Base-by-base conservation (phyloP, 1,284 basidiomycete species). In the Sporisorium reilianum region DNA sequence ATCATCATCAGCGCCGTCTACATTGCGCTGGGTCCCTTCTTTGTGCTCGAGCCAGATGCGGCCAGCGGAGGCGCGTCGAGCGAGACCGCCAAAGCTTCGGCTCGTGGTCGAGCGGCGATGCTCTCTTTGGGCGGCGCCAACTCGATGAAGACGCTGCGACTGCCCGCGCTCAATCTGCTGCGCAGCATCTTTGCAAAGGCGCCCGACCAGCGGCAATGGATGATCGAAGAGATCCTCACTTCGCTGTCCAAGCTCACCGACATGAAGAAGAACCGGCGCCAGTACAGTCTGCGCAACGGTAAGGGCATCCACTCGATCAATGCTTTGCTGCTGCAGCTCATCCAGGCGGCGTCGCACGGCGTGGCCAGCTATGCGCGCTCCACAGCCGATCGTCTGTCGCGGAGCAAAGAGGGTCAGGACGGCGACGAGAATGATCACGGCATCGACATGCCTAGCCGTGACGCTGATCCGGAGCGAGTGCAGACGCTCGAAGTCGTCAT, bases 221-320 rank as follows among this genome's bases (percentile, higher is more conserved):
- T 98, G 71, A 91, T 99, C 22, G 95, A 97, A 83, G 96, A 98
- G 85, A 94, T 98, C 32, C 85, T 99, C 20, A 89, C 90, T 4
- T 94, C 93, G 0, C 86, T 98, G 51, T 94, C 93, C 75, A 94
- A 93, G 84, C 88, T 97, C 9, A 93, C 93, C 0, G 94, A 97
- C 76, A 89, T 91, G 48, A 95, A 93, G 80, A 91, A 92, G 80
- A 91, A 92, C 71, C 91, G 92, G 41, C 91, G 93, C 0, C 92
- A 93, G 88, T 75, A 45, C 70, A 86, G 86, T 26, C 77, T 88
- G 2, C 77, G 85, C 0, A 86, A 87, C 54, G 87, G 87, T 6
- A 80, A 90, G 16, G 91, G 93, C 0, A 97, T 99, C 66, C 90
- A 94, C 65, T 95, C 94, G 2, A 91, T 96, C 23, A 95, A 93